Conservation (phyloP, 345 rosid genomes). For the Moricandia moricandioides region DNA sequence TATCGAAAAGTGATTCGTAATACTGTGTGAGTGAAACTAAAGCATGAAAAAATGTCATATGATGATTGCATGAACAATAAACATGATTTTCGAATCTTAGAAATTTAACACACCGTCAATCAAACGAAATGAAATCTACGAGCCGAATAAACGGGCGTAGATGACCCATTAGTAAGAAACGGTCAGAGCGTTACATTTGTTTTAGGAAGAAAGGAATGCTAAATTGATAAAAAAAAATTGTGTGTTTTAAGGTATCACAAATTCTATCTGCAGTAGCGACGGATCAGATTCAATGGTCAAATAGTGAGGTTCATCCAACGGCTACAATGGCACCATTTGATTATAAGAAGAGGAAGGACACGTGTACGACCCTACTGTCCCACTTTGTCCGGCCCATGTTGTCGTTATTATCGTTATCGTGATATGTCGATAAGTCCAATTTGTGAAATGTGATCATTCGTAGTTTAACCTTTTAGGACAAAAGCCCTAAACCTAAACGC, state of each 20-base stretch:
- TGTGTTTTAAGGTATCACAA: background rate
- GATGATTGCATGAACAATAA: too few relatives aligned
- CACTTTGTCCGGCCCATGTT: background rate
- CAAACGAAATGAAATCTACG: too few relatives aligned
- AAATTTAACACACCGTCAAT: too few relatives aligned
- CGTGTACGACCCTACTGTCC: constrained; percentile 3
- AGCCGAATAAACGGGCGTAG: too few relatives aligned
- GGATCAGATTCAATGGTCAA: background rate
- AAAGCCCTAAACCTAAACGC: constrained; percentile 28
- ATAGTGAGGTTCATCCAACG: background rate
- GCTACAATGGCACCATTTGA: background rate
- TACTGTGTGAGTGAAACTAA: too few relatives aligned
- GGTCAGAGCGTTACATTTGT: too few relatives aligned
- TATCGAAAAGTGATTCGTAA: too few relatives aligned
- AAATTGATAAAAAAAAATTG: too few relatives aligned
- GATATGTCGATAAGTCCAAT: constrained; percentile 26
- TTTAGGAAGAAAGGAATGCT: too few relatives aligned
- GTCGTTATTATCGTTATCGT: constrained; percentile 13
- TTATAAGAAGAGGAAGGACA: background rate
- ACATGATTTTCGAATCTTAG: too few relatives aligned
- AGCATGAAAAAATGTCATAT: too few relatives aligned
- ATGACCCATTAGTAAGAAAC: too few relatives aligned
- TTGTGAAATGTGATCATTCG: constrained; percentile 19
- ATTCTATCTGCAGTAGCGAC: background rate
- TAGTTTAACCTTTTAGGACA: constrained; percentile 8